Base-by-base conservation (phyloP, 75 land plant species). In the Isoetes taiwanensis region DNA sequence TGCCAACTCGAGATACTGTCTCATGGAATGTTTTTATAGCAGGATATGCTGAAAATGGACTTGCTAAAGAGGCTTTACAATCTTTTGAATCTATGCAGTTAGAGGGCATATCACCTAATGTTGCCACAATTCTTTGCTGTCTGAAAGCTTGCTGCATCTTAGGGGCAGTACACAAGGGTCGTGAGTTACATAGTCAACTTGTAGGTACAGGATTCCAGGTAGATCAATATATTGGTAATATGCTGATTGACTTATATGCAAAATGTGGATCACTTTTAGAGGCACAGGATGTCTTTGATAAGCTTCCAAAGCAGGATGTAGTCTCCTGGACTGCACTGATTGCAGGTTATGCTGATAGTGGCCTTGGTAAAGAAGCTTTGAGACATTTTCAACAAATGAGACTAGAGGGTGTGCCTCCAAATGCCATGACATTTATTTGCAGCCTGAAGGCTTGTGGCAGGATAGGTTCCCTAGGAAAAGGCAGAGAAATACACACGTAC, bases 271-370 rank as follows among this genome's bases (percentile, higher is more conserved):
- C 14, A 11, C 43, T 74, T 2, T 2, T 25, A 29, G 41, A 71
- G 19, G 71, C 81, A 54, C 17, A 20, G 24, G 20, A 29, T 30
- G 66, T 41, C 21, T 75, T 79, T 56, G 57, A 55, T 0, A 39
- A 30, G 9, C 64, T 68, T 11, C 28, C 2, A 5, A 1, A 59
- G 30, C 52, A 46, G 1, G 74, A 78, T 58, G 71, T 61, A 23
- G 72, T 64, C 54, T 71, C 81, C 21, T 79, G 68, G 65, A 73
- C 71, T 66, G 54, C 40, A 41, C 70, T 79, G 57, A 75, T 79
- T 54, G 75, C 62, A 31, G 58, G 55, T 31, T 68, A 64, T 52
- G n/a, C n/a, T n/a, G n/a, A n/a, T n/a, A n/a, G n/a, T n/a, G n/a
- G n/a, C n/a, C n/a, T n/a, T n/a, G n/a, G n/a, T n/a, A n/a, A n/a